Conservation (phyloP, 805 yeast species). For the Limtongia smithiae region DNA sequence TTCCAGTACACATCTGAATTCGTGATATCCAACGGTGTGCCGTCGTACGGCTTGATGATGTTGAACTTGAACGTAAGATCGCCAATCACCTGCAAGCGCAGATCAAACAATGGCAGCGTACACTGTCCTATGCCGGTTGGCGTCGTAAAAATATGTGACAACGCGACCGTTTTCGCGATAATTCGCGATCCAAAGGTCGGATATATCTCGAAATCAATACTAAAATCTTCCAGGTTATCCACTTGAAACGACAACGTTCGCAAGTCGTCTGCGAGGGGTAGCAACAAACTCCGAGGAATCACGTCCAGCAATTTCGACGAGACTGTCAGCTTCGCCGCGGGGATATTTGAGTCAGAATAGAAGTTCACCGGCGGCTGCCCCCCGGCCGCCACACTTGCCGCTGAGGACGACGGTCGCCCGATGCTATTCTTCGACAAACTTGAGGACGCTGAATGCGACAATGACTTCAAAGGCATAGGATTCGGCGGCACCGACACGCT, state of each 20-base stretch:
- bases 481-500: conserved; percentile 33
- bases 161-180: conserved; percentile 82
- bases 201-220: conserved; percentile 60
- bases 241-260: conserved; percentile 60
- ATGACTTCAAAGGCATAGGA: background rate
- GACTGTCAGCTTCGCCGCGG: conserved; percentile 65
- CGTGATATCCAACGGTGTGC: conserved; percentile 77
- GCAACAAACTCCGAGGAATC: conserved; percentile 78
- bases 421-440: background rate
- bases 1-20: conserved; percentile 97
- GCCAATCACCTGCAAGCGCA: conserved; percentile 77
- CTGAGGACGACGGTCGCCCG: background rate
- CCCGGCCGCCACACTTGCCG: background rate
- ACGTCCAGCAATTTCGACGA: conserved; percentile 67
- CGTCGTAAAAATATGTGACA: conserved; percentile 50
- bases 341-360: conserved; percentile 41
- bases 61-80: conserved; percentile 72
- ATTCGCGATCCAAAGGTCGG: conserved; percentile 93
- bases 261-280: conserved; percentile 70
- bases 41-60: conserved; percentile 84
- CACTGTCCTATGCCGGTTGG: conserved; percentile 37
- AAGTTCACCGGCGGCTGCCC: conserved; percentile 44
- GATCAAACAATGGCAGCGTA: conserved; percentile 74
- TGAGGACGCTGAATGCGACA: background rate
- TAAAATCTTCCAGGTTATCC: conserved; percentile 24